These are phyloP conservation scores for Ophiostoma angusticollis DNA, from an alignment of 2,329 filamentous ascomycete species.

Conservation along the genomic window DNA sequence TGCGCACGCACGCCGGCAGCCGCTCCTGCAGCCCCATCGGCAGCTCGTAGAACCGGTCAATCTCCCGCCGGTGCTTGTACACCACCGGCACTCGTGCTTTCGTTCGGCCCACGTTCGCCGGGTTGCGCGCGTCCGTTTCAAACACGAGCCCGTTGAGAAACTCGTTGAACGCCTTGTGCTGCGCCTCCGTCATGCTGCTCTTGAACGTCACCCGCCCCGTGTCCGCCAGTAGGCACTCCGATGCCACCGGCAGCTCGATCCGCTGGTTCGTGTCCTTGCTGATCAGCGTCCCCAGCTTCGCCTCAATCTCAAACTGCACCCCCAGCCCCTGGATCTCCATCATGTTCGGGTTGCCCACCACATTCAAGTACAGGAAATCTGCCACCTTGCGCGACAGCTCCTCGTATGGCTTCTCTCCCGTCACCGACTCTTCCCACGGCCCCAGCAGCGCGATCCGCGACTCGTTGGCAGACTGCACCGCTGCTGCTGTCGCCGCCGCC, in stretches of 20 bases:
- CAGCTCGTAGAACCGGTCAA: constrained; percentile 74
- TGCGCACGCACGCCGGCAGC: constrained; percentile 51
- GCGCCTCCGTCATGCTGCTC: constrained; percentile 80
- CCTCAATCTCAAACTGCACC: constrained; percentile 82
- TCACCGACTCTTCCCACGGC: constrained; percentile 55
- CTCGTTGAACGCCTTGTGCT: constrained; percentile 74
- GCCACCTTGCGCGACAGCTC: constrained; percentile 64
- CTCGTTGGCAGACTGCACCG: constrained; percentile 15
- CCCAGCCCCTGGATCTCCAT: constrained; percentile 49
- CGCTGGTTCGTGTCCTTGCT: constrained; percentile 58
- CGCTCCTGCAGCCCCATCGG: constrained; percentile 43
- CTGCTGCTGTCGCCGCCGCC: constrained; percentile 13
- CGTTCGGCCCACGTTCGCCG: constrained; percentile 27
- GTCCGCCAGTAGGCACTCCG: constrained; percentile 57
- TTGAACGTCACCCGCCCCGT: constrained; percentile 50
- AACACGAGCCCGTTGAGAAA: constrained; percentile 63
- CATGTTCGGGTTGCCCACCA: constrained; percentile 54
- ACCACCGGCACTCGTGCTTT: constrained; percentile 49
- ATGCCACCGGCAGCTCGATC: constrained; percentile 52
- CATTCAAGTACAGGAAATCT: constrained; percentile 64
- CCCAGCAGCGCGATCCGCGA: constrained; percentile 27
- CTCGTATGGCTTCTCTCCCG: constrained; percentile 56
- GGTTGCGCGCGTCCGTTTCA: constrained; percentile 42
- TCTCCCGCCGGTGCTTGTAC: constrained; percentile 77
- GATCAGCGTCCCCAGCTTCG: constrained; percentile 75